Base-by-base conservation (phyloP, 495 filamentous ascomycete genomes). In the Tuber microsphaerosporum region DNA sequence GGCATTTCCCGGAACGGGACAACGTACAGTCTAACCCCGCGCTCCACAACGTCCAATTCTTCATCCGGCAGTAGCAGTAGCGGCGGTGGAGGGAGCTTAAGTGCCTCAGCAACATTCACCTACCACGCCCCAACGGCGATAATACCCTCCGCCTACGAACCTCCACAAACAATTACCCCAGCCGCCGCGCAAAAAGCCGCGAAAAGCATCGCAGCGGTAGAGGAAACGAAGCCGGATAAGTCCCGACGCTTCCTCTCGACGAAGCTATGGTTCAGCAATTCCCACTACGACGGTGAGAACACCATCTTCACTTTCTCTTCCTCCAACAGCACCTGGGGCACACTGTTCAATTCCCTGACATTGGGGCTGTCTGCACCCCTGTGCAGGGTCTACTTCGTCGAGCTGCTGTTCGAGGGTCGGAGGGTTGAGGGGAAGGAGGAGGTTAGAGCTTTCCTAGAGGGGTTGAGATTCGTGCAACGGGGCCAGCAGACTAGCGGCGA, bases 381-480 rank as follows among this genome's bases (percentile, higher is more conserved):
- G 46, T 79, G 77, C 31, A 77, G 77, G 41, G 77, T 79, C 34
- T 79, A 79, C 65, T 79, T 73, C n/a, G 72, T 79, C 65, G 77
- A 79, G 72, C 39, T 79, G 22, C n/a, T 79, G 39, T 79, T 79
- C 41, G 75, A 78, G 69, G 71, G 44, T 31, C 34, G 48, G 22
- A 71, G 48, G 51, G 71, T 79, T 1, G 22, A 56, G 51, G 71
- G 72, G 14, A 31, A 73, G 5, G 71, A 77, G 14, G 51, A 77
- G 26, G 26, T 74, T 17, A 68, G 39, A 68, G 68, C 71, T 48
- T 79, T 79, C 44, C 43, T 79, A 41, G 70, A 71, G 31, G 48
- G 34, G 20, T 48, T 79, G 37, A 76, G 71, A 31, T 78, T 79
- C 71, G 72, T 41, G 12, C 70, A 73, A 22, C 45, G 61, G 34